These are phyloP conservation scores for Kodamaea fungicola DNA, from an alignment of 1,139 yeast genomes.

Conservation along the genomic window DNA sequence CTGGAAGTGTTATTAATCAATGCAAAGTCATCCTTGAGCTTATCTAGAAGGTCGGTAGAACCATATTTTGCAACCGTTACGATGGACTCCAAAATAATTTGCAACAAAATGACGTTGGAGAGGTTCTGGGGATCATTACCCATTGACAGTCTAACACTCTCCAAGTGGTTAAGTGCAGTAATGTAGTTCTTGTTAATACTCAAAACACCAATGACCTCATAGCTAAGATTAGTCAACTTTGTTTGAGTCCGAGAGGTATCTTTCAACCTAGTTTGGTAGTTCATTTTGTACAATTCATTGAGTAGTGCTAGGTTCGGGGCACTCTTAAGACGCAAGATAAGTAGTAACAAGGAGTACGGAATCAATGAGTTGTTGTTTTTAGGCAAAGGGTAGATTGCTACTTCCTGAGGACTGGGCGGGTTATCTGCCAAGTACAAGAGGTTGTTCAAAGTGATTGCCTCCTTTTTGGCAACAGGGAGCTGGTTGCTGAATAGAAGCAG, in stretches of 20 bases:
- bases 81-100: slow-evolving; percentile 16
- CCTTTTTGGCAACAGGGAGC: slow-evolving; percentile 31
- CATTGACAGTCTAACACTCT: slow-evolving; percentile 15
- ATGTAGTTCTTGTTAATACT: slow-evolving; percentile 29
- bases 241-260: slow-evolving; percentile 8
- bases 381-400: slow-evolving; percentile 35
- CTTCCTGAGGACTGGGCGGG: slow-evolving; percentile 9
- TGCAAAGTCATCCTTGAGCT: slow-evolving; percentile 1
- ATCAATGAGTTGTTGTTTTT: slow-evolving; percentile 27
- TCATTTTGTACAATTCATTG: slow-evolving; percentile 39
- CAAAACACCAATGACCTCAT: slow-evolving; percentile 30
- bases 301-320: slow-evolving; percentile 33
- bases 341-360: slow-evolving; percentile 22
- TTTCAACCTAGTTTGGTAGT: slow-evolving; percentile 34
- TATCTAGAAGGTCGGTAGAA: background rate
- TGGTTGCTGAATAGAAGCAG: slow-evolving; percentile 30
- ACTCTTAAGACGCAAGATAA: slow-evolving; percentile 36
- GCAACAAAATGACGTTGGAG: slow-evolving; percentile 20
- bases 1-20: slow-evolving; percentile 10
- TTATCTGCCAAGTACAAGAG: slow-evolving; percentile 33
- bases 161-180: slow-evolving; percentile 26
- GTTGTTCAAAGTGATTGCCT: slow-evolving; percentile 38
- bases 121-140: slow-evolving; percentile 11
- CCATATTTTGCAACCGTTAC: slow-evolving; percentile 7
- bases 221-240: slow-evolving; percentile 29